Base-by-base conservation (phyloP, 176 grass and related monocot species). In the Tillandsia leiboldiana region DNA sequence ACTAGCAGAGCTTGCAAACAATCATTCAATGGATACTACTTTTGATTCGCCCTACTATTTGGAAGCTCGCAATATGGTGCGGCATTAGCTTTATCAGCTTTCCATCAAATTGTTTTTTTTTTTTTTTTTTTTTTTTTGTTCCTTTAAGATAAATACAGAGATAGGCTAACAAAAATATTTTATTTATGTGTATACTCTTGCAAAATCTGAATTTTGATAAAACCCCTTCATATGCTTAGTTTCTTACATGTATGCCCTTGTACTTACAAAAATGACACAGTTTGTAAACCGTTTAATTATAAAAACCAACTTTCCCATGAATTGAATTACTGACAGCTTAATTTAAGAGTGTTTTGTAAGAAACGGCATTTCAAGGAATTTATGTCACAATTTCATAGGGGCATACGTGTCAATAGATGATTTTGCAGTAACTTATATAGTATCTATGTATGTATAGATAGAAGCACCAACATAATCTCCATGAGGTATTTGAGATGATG, bases 41-140 rank as follows among this genome's bases (percentile, higher is more conserved):
- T 97, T 97, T 51, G 93, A 97, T 90, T 97, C 93, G 48, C 89
- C 93, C n/a, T 97, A 92, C 70, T 85, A 83, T 28, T 79, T 92
- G 1, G 93, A 92, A 82, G 78, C 89, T 17, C 79, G 89, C 62
- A 97, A 72, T 74, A 87, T 79, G 80, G 93, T 97, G 68, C 20
- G 70, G 12, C 59, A 73, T 7, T 48, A 22, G 12, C 48, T 51
- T 50, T 70, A 9, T 68, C 11, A 72, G 72, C 8, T 33, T 51
- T 26, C 49, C 68, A 17, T 51, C 18, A 49, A 42, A 69, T 48
- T 20, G 50, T 5, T 26, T 80, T 71, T 66, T 29, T 23, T 56
- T 62, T 66, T 29, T 23, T 56, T 62, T 66, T n/a, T n/a, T n/a
- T n/a, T 9, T 29, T 23, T 56, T 62, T 66, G 53, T 6, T 42